Conservation (phyloP, 495 filamentous ascomycete genomes). For the Jackrogersella multiformis region DNA sequence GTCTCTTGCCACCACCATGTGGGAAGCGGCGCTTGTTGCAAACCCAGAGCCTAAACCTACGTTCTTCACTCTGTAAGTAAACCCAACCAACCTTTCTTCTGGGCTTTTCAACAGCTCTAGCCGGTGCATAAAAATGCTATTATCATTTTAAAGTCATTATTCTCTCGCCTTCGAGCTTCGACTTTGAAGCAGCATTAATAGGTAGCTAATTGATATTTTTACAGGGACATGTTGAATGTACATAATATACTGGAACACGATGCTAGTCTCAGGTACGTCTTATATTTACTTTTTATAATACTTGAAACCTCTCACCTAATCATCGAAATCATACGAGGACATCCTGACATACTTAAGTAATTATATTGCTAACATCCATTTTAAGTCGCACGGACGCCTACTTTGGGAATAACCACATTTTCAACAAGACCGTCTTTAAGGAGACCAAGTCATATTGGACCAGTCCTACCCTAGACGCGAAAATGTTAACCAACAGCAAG, state of each 20-base stretch:
- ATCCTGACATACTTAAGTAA: neutral
- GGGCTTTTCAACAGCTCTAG: neutral
- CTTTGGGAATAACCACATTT: slow-evolving; percentile 57
- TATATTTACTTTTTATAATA: neutral
- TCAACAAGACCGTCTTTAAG: slow-evolving; percentile 56
- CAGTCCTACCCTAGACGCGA: slow-evolving; percentile 43
- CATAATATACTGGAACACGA: slow-evolving; percentile 62
- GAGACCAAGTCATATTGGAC: slow-evolving; percentile 52
- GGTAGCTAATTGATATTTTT: neutral
- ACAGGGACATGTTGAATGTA: slow-evolving; percentile 50
- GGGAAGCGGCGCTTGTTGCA: slow-evolving; percentile 51
- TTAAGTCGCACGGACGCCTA: slow-evolving; percentile 53
- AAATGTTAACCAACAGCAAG: slow-evolving; percentile 55
- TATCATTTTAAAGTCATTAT: neutral
- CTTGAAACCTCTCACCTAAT: neutral
- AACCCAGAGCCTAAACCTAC: slow-evolving; percentile 62
- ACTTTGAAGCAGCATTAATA: neutral
- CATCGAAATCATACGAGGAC: neutral
- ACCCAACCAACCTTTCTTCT: neutral
- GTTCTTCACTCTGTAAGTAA: slow-evolving; percentile 52
- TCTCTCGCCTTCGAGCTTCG: neutral
- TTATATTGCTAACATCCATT: neutral
- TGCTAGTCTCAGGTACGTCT: slow-evolving; percentile 55
- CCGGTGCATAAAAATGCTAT: neutral
- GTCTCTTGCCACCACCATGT: slow-evolving; percentile 52